These are phyloP conservation scores for Salix udensis DNA, from an alignment of 345 rosid genomes.

Conservation along the genomic window DNA sequence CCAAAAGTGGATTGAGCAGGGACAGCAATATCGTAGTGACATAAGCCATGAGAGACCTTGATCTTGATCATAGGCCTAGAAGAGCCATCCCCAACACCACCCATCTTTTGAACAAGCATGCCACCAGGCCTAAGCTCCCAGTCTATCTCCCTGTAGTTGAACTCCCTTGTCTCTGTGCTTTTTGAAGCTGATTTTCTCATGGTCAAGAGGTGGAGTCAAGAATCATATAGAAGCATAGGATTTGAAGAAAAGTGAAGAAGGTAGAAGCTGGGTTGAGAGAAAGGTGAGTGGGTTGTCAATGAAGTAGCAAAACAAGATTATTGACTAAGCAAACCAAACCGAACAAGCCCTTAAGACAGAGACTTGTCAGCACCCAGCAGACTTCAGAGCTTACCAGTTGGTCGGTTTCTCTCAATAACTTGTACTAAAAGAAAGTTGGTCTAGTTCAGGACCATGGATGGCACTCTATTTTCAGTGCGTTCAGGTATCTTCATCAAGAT, in stretches of 20 bases:
- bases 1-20: conserved; percentile 49
- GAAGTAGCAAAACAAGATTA: conserved; percentile 1
- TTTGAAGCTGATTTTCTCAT: conserved; percentile 35
- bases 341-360: background rate
- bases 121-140: conserved; percentile 57
- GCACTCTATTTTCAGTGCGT: background rate
- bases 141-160: conserved; percentile 29
- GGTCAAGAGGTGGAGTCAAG: conserved; percentile 6
- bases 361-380: conserved; percentile 12
- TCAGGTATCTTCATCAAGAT: background rate
- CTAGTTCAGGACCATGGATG: background rate
- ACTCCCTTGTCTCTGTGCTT: conserved; percentile 11
- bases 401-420: conserved; percentile 1
- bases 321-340: conserved; percentile 27
- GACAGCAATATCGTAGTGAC: conserved; percentile 30
- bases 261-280: conserved; percentile 20
- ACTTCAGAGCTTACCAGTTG: background rate
- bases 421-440: background rate
- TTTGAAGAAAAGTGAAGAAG: background rate
- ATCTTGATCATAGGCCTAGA: conserved; percentile 39
- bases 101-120: conserved; percentile 55
- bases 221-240: background rate
- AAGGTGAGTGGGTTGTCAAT: conserved; percentile 6
- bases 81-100: conserved; percentile 22
- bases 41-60: conserved; percentile 39